Evolutionary conservation across 192 early-diverging fungal genomes (phyloP).

Genomic region (Dissophora ornata): DNA sequence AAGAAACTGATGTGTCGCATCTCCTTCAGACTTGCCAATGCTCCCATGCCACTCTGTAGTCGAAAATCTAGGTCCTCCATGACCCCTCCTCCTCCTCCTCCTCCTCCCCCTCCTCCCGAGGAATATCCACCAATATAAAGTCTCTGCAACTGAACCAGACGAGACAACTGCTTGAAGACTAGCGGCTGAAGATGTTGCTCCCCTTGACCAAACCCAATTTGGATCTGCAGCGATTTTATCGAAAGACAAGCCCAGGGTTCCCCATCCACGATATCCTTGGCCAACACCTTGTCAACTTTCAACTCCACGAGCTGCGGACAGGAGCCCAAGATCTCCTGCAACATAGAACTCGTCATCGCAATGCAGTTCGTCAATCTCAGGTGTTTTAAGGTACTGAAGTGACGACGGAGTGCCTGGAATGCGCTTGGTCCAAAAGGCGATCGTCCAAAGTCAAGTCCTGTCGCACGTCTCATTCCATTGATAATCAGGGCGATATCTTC

Average conservation of each 20-base stretch:
- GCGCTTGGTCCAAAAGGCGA: neutral
- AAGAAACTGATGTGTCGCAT: neutral
- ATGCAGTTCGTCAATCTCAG: neutral
- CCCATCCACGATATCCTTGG: neutral
- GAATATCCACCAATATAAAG: neutral
- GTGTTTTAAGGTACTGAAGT: neutral
- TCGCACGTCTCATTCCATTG: no score
- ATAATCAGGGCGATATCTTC: no score
- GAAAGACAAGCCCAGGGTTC: constrained; percentile 3
- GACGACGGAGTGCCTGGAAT: neutral
- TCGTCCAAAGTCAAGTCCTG: no score
- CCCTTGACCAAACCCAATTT: neutral
- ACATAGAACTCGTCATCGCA: neutral
- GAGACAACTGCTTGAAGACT: neutral
- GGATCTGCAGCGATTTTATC: neutral
- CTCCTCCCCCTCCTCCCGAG: no score
- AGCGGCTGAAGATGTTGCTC: neutral
- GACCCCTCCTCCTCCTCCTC: neutral
- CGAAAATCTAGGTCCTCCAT: neutral
- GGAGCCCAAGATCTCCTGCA: neutral
- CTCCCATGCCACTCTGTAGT: neutral
- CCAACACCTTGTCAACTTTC: neutral
- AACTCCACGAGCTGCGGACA: neutral
- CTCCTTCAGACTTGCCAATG: neutral
- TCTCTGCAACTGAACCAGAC: neutral